These are phyloP conservation scores for Populus simonii DNA, from an alignment of 345 rosid species.

Conservation along the genomic window DNA sequence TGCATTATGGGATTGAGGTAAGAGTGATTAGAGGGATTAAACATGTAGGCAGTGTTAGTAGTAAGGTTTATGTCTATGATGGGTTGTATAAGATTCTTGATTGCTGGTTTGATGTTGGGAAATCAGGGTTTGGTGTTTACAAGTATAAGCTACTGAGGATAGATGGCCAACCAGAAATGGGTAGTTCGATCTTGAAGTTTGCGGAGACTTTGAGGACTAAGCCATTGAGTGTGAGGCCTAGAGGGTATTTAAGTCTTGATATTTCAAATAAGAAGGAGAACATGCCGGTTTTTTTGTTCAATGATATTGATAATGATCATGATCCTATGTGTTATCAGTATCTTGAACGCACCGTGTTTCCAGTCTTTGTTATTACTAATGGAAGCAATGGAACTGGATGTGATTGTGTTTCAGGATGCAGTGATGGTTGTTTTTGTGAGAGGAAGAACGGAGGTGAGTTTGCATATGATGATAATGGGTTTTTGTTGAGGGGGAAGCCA, in stretches of 20 bases:
- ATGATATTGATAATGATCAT: conserved; percentile 67
- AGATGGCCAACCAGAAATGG: conserved; percentile 81
- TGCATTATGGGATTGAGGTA: conserved; percentile 69
- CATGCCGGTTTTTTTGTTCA: conserved; percentile 63
- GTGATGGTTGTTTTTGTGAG: conserved; percentile 66
- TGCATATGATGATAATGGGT: conserved; percentile 67
- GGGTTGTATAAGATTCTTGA: conserved; percentile 76
- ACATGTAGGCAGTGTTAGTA: conserved; percentile 45
- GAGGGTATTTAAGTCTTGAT: conserved; percentile 75
- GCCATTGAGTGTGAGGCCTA: conserved; percentile 61
- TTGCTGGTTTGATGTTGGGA: conserved; percentile 89
- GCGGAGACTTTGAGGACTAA: conserved; percentile 53
- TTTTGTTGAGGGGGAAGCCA: conserved; percentile 67
- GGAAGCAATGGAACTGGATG: conserved; percentile 57
- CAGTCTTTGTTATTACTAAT: conserved; percentile 40
- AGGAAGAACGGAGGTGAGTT: conserved; percentile 74
- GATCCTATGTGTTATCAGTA: conserved; percentile 90
- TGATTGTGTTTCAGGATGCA: conserved; percentile 60
- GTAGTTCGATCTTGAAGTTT: conserved; percentile 60
- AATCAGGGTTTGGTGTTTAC: conserved; percentile 85
- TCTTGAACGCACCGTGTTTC: conserved; percentile 58
- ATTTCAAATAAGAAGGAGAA: conserved; percentile 60
- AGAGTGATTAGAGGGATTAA: conserved; percentile 77
- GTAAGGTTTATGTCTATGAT: conserved; percentile 79
- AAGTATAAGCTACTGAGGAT: conserved; percentile 72